Base-by-base conservation (phyloP, 495 filamentous ascomycete species). In the Aspergillus nidulans region DNA sequence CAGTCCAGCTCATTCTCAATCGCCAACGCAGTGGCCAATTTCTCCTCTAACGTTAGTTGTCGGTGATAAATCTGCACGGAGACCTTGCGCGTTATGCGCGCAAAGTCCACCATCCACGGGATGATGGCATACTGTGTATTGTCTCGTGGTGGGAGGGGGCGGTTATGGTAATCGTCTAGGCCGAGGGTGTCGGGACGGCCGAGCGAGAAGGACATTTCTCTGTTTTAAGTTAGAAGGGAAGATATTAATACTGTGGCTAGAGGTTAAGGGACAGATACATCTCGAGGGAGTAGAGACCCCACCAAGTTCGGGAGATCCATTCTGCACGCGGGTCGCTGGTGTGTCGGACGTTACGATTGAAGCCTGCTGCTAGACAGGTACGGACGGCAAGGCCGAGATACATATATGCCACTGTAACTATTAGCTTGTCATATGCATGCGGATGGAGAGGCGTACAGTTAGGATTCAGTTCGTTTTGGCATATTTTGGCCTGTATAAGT, bases 231-330 rank as follows among this genome's bases (percentile, higher is more conserved):
- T 49, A 52, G 49, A 2, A 2, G 15, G 43, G 23, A n/a, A n/a
- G n/a, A n/a, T n/a, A 1, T 19, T 42, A 15, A n/a, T 30, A 0
- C 8, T 24, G 61, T 51, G 13, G 15, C 20, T 9, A 19, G 28
- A 19, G 13, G 40, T 30, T 30, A 34, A 21, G 23, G 26, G 6
- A 19, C 32, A 6, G 58, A 52, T 63, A 71, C 71, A 75, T 73
- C 58, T 75, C 72, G 19, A 75, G 57, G 13, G 72, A 75, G 39
- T 69, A 75, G 4, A 75, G 49, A 4, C 72, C 72, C 72, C 72
- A 75, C 72, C 72, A 75, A 15, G 72, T 75, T 39, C 69, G 68
- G 13, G 72, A 75, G 41, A 75, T 70, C 70, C 70, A 72, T 46
- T 64, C 63, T 32, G 70, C 60, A 38, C 68, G 69, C 43, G 65